A percentile compares a stretch with the other conserved stretches of the same genome.
Evolutionary conservation across 768 basidiomycete genomes (phyloP).

Genomic region (Rhizopogon vesiculosus): DNA sequence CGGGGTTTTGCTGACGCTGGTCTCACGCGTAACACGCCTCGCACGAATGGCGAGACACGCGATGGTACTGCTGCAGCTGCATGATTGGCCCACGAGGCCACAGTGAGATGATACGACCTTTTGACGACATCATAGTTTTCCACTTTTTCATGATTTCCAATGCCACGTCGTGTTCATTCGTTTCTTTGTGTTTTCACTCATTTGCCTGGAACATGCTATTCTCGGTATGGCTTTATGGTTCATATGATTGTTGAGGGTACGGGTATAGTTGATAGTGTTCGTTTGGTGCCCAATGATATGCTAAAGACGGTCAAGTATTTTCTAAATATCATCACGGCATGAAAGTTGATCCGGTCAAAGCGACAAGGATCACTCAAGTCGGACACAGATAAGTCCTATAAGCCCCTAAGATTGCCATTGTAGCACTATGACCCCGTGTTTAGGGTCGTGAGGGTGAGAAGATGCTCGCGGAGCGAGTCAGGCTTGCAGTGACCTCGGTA

Average conservation of each 20-base stretch:
- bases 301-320: too few species aligned
- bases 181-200: neutral
- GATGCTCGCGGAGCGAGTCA: slow-evolving; percentile 82
- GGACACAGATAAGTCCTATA: too few species aligned
- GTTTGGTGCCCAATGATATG: neutral
- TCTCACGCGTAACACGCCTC: slow-evolving; percentile 38
- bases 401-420: too few species aligned
- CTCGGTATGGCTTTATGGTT: neutral
- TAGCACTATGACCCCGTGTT: slow-evolving; percentile 57
- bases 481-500: slow-evolving; percentile 89
- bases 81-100: slow-evolving; percentile 13
- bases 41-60: slow-evolving; percentile 23
- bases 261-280: neutral
- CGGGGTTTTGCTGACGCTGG: slow-evolving; percentile 70
- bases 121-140: slow-evolving; percentile 12
- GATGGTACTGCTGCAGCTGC: slow-evolving; percentile 20
- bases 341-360: too few species aligned
- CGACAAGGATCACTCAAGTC: too few species aligned
- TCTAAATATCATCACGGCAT: too few species aligned
- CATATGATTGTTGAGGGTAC: neutral
- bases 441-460: slow-evolving; percentile 99
- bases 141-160: slow-evolving; percentile 2
- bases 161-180: neutral
- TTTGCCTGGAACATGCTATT: neutral
- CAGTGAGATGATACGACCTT: slow-evolving; percentile 13